phyloP scores from a whole-genome alignment of 768 basidiomycete species.

The Scleroderma bovista region DNA sequence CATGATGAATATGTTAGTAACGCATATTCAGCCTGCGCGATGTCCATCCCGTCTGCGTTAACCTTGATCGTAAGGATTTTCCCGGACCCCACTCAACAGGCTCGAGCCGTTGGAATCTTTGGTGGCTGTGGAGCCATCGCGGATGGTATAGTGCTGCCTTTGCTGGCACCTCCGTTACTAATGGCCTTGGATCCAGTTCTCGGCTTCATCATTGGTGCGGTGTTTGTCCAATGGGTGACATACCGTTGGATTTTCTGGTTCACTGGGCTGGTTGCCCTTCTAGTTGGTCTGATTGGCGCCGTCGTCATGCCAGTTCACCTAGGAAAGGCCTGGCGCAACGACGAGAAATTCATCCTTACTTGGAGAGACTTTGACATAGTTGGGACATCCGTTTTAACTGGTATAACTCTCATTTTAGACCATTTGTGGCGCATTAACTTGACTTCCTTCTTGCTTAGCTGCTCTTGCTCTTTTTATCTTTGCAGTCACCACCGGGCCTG shows the following conservation, averaged over 20 bases:
- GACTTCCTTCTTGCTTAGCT: conserved; percentile 13
- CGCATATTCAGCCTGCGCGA: conserved; percentile 33
- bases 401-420: conserved; percentile 13
- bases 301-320: conserved; percentile 30
- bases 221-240: conserved; percentile 35
- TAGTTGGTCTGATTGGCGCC: conserved; percentile 27
- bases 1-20: conserved; percentile 2
- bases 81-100: conserved; percentile 41
- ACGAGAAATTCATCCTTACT: conserved; percentile 5
- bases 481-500: conserved; percentile 42
- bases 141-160: conserved; percentile 29
- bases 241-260: conserved; percentile 52
- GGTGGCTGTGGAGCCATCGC: conserved; percentile 43
- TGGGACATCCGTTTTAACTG: conserved; percentile 35
- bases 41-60: conserved; percentile 49
- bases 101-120: conserved; percentile 42
- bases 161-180: not conserved
- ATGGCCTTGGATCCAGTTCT: conserved; percentile 22
- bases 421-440: not conserved
- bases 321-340: not conserved
- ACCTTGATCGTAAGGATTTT: conserved; percentile 46
- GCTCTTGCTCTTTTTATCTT: conserved; percentile 38
- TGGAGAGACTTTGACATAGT: conserved; percentile 33
- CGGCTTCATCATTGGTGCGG: conserved; percentile 40
- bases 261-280: conserved; percentile 34